Evolutionary conservation across 2,329 filamentous ascomycete genomes (phyloP), one percentile per base, ranked within the genome.

Genomic region (Iodosphaeria phyllophila): DNA sequence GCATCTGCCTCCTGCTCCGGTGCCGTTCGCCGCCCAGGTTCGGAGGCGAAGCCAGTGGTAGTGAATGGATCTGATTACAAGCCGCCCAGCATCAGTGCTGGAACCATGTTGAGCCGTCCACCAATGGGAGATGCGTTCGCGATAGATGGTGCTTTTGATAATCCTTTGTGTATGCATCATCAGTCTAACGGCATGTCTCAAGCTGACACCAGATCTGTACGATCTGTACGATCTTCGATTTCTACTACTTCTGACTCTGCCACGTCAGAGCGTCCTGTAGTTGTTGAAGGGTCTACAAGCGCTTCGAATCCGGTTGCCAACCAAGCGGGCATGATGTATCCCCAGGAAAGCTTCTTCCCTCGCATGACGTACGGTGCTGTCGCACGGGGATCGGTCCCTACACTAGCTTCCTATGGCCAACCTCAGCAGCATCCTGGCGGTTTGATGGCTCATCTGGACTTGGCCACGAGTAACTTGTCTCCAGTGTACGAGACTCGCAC

Each of bases 401-500:
- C n/a, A n/a, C n/a, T n/a, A n/a, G n/a, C n/a, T n/a, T n/a, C n/a
- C n/a, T n/a, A n/a, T n/a, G n/a, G n/a, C n/a, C n/a, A n/a, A n/a
- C n/a, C n/a, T n/a, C n/a, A n/a, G n/a, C n/a, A n/a, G n/a, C n/a
- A n/a, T n/a, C n/a, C n/a, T n/a, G n/a, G n/a, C n/a, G n/a, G n/a
- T n/a, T n/a, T 55, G 3, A 63, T 67, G 31, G 61, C 63, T 9
- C 60, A 64, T 5, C 45, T 69, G 11, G 64, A 70, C 35, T 51
- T 69, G 9, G 64, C 63, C 2, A 56, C 59, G 19, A 50, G 54
- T 4, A 55, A 60, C 35, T 55, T 84, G 3, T 83, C 77, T 1
- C 77, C 77, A 1, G 76, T 83, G 1, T 75, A 74, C 27, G 77
- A 83, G 48, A 63, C 65, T 5, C 60, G 64, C n/a, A 75, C 72